Conservation (phyloP, 176 grass and related monocot species). For the Elymus sibiricus region DNA sequence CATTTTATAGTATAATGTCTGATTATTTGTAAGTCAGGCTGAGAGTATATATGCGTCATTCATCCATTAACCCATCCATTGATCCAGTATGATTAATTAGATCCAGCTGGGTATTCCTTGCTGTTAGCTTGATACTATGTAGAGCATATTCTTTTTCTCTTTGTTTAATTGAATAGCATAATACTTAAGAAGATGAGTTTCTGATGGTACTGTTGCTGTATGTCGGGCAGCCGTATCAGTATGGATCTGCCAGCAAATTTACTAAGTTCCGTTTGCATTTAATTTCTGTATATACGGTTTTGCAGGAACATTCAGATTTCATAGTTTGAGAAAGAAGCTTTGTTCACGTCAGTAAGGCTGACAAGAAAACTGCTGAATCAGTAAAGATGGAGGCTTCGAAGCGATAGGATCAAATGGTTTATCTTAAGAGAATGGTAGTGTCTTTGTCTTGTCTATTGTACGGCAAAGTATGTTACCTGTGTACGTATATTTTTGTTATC, state of each 20-base stretch:
- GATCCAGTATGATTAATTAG: neutral
- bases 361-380: slow-evolving; percentile 20
- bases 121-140: neutral
- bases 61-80: neutral
- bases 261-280: neutral
- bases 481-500: neutral
- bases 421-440: neutral
- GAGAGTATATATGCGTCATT: neutral
- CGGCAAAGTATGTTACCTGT: neutral
- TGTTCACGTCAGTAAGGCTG: slow-evolving; percentile 55
- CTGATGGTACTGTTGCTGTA: neutral
- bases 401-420: neutral
- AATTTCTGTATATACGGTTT: neutral
- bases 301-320: slow-evolving; percentile 55
- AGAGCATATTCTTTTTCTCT: neutral
- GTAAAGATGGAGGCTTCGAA: neutral
- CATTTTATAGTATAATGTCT: neutral
- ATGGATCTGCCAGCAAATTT: neutral
- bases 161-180: neutral
- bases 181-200: too few species aligned
- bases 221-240: neutral
- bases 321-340: slow-evolving; percentile 68
- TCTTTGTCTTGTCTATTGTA: neutral
- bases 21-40: neutral
- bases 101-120: neutral